Base-by-base conservation (phyloP, 139 green algal species). In the Chlamydomonas sp. region DNA sequence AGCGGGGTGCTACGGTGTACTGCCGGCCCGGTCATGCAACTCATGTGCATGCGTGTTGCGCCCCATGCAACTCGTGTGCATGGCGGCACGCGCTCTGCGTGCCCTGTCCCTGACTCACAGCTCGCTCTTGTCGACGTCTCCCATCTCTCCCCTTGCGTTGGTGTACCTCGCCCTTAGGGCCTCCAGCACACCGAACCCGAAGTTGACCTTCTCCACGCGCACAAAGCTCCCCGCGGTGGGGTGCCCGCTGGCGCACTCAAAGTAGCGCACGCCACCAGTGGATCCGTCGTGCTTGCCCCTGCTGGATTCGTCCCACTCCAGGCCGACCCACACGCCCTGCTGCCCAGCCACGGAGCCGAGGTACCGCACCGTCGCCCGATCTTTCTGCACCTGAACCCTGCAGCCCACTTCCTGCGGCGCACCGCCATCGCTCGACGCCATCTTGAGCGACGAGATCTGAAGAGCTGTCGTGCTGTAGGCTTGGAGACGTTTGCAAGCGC, bases 241-340 rank as follows among this genome's bases (percentile, higher is more conserved):
- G 28, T 31, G n/a, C 0, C 48, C 5, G 1, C 35, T 64, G 2
- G n/a, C 57, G 49, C 73, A 85, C 0, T 50, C 5, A 62, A 96
- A 96, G 65, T 96, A 96, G n/a, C 74, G 65, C 0, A 65, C 63
- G 5, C 85, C 85, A 1, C 62, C 75, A 16, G 82, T 78, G 35
- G 35, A 67, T 16, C 90, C 90, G 72, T 93, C 83, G 69, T 96
- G 85, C 76, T 93, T 95, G 37, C 90, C 90, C 0, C 88, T 72
- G 29, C 48, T 70, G 2, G 68, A 35, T 48, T 95, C 84, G 67
- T 96, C 90, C 82, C 87, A 96, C 57, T 96, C 90, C 20, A 96
- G 64, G 3, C 90, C 90, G 2, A 90, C 81, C 90, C 90, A 96
- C 0, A 31, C 34, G 24, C 83, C 90, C 16, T 72, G 36, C 48